Conservation (phyloP, 495 filamentous ascomycete species). For the Hypoxylon fragiforme region DNA sequence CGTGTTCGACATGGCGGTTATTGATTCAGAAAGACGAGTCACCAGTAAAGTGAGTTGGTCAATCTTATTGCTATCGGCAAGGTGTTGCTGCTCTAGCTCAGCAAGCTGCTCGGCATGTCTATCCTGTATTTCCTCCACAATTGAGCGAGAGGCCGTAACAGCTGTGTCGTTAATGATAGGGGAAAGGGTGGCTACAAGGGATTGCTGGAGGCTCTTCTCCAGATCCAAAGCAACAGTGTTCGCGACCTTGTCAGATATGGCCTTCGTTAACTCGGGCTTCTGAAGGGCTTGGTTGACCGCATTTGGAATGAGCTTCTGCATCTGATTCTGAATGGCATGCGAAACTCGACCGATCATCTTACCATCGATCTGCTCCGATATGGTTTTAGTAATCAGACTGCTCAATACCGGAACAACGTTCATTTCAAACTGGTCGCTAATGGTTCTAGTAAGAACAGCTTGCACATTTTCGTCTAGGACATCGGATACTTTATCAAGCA, state of each 20-base stretch:
- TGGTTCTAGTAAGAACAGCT: slow-evolving; percentile 70
- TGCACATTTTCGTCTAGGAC: slow-evolving; percentile 92
- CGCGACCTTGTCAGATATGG: slow-evolving; percentile 70
- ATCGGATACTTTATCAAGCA: slow-evolving; percentile 83
- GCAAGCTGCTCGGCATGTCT: slow-evolving; percentile 63
- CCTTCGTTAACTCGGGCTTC: slow-evolving; percentile 67
- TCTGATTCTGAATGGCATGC: slow-evolving; percentile 61
- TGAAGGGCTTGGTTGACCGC: slow-evolving; percentile 61
- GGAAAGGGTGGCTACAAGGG: slow-evolving; percentile 62
- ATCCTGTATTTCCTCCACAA: slow-evolving; percentile 66
- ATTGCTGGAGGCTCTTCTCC: slow-evolving; percentile 65
- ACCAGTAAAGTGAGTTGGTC: slow-evolving; percentile 78
- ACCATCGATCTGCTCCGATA: slow-evolving; percentile 48
- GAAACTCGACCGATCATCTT: slow-evolving; percentile 55
- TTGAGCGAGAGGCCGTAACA: slow-evolving; percentile 59
- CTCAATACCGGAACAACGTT: slow-evolving; percentile 62
- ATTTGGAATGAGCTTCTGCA: slow-evolving; percentile 54
- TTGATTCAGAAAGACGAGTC: slow-evolving; percentile 68
- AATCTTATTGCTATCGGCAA: slow-evolving; percentile 74
- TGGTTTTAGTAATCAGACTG: slow-evolving; percentile 46
- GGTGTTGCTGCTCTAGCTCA: slow-evolving; percentile 68
- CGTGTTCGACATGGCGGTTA: slow-evolving; percentile 68
- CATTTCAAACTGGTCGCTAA: slow-evolving; percentile 66
- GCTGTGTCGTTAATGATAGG: slow-evolving; percentile 64
- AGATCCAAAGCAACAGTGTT: slow-evolving; percentile 66